These are phyloP conservation scores for Harringtonia aguacate DNA, from an alignment of 2,329 filamentous ascomycete genomes.

Conservation along the genomic window DNA sequence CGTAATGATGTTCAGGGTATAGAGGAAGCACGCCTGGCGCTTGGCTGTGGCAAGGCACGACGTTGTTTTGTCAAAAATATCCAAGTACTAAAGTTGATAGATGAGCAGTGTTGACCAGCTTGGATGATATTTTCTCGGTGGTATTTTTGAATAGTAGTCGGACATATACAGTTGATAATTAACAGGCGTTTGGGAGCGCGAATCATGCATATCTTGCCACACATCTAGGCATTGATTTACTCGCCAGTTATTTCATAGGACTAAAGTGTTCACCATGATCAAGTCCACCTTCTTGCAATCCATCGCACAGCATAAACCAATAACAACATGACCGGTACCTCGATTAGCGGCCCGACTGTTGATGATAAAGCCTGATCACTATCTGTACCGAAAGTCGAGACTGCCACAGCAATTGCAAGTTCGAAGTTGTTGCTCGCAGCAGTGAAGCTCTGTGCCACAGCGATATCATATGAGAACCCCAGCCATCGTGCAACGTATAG, in stretches of 20 bases:
- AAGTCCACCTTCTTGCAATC: slow-evolving; percentile 42
- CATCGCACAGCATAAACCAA: slow-evolving; percentile 65
- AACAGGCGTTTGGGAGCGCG: too few species aligned
- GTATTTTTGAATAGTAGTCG: not conserved
- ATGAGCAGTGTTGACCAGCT: too few species aligned
- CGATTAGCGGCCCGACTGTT: slow-evolving; percentile 76
- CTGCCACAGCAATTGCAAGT: slow-evolving; percentile 77
- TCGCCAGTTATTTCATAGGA: too few species aligned
- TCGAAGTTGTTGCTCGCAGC: slow-evolving; percentile 93
- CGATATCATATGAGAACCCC: slow-evolving; percentile 64
- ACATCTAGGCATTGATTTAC: too few species aligned
- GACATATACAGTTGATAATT: not conserved
- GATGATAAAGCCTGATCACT: slow-evolving; percentile 74
- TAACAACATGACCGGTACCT: slow-evolving; percentile 70
- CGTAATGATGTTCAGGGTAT: slow-evolving; percentile 14
- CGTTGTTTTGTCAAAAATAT: not conserved
- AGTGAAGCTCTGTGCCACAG: slow-evolving; percentile 73
- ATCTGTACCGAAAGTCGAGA: slow-evolving; percentile 66
- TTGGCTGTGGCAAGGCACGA: not conserved
- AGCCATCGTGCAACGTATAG: slow-evolving; percentile 49
- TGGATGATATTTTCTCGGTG: too few species aligned
- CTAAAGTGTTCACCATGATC: not conserved
- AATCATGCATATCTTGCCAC: too few species aligned
- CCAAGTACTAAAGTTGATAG: not conserved
- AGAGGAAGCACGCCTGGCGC: slow-evolving; percentile 6